Percentiles rank a stretch among this genome's conserved stretches.
Evolutionary conservation across 768 basidiomycete genomes (phyloP).

Genomic region (Trametes cinnabarina): DNA sequence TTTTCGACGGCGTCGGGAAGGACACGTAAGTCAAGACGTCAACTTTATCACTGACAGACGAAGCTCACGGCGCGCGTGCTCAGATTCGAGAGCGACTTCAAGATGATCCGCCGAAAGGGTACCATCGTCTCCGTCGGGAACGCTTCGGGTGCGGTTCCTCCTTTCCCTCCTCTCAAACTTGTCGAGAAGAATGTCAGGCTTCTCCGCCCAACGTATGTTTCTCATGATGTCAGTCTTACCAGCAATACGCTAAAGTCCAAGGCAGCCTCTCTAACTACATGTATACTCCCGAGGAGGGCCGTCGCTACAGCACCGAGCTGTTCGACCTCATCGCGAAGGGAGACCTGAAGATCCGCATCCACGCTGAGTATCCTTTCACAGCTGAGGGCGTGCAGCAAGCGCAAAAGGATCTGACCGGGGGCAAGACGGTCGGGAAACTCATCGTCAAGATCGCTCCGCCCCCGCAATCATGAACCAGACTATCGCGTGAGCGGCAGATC

Average conservation of each 20-base stretch:
- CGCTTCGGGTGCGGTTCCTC: slow-evolving; percentile 80
- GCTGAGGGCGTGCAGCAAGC: slow-evolving; percentile 74
- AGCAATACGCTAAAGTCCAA: slow-evolving; percentile 6
- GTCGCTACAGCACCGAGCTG: slow-evolving; percentile 61
- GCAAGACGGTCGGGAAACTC: slow-evolving; percentile 85
- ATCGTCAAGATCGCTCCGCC: slow-evolving; percentile 60
- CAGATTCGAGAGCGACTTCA: slow-evolving; percentile 79
- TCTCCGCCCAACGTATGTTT: slow-evolving; percentile 62
- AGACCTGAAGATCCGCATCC: slow-evolving; percentile 61
- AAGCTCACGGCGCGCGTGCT: neutral
- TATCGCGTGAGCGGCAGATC: no score
- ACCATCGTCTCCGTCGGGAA: slow-evolving; percentile 91
- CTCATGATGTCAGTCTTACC: neutral
- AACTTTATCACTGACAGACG: neutral
- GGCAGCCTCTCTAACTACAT: slow-evolving; percentile 70
- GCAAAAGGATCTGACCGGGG: slow-evolving; percentile 69
- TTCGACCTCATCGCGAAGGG: slow-evolving; percentile 61
- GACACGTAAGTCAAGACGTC: slow-evolving; percentile 75
- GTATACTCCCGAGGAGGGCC: slow-evolving; percentile 69
- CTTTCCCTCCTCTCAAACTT: slow-evolving; percentile 72
- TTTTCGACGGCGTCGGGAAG: slow-evolving; percentile 93
- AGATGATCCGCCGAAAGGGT: slow-evolving; percentile 80
- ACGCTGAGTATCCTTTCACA: slow-evolving; percentile 81
- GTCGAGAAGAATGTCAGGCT: slow-evolving; percentile 80
- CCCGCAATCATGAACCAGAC: no score